Evolutionary conservation across 2,329 filamentous ascomycete species (phyloP), one percentile per base, ranked within the genome.

Genomic region (Fusarium sp.): DNA sequence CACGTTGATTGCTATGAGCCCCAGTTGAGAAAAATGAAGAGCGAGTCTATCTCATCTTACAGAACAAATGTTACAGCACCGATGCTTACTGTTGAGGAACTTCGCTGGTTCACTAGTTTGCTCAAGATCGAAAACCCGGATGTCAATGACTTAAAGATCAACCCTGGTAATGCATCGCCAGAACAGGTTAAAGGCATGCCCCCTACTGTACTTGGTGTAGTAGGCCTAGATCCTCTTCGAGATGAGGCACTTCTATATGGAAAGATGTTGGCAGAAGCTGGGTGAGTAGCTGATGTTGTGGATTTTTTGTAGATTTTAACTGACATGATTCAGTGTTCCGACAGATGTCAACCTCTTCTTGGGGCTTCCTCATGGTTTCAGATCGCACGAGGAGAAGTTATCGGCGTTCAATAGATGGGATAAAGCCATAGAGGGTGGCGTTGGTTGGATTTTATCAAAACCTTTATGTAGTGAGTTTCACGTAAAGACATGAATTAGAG

Each of bases 231-330:
- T 24, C 65, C 65, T 2, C 9, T 68, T 2, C 18, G 65, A 3
- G 65, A 68, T 2, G 65, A 68, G 11, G 65, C 63, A 0, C 28
- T 68, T 5, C 26, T 68, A 0, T 68, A 62, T 13, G 63, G 45
- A 0, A 68, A 68, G 6, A 68, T 62, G 63, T 26, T 68, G 10
- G 45, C 22, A 7, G 63, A 62, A 47, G 35, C 4, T 24, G 54
- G 65, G 65, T 52, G 15, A 68, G 65, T 67, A 26, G 8, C 20
- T 8, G 4, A 18, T 4, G 3, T 3, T 4, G 5, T 28, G 14
- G 3, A 1, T 12, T 6, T 28, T 10, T 26, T 0, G 1, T 2
- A 0, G 3, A 24, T 0, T 0, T 1, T 22, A 10, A 15, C 45
- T 68, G 8, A 68, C 35, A 5, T 13, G 1, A 5, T 8, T 5